Evolutionary conservation across 139 green algal genomes (phyloP).

Genomic region (Diplosphaera chodatii): DNA sequence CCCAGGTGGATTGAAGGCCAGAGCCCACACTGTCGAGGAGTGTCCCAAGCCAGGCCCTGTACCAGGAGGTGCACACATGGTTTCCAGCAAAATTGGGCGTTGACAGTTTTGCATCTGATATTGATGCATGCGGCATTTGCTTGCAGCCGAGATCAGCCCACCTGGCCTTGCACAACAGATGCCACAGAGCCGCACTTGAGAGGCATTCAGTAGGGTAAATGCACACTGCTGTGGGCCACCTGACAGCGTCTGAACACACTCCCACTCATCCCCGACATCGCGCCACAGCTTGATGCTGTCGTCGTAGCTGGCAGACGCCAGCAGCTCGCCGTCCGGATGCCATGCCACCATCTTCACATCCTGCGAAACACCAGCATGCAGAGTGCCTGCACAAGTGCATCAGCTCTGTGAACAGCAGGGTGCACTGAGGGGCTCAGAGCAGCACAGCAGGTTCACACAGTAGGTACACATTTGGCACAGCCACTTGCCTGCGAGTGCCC

Average conservation of each 20-base stretch:
- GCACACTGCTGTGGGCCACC: no score
- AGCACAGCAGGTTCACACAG: no score
- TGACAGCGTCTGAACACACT: constrained; percentile 71
- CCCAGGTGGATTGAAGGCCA: constrained; percentile 61
- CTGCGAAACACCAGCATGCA: constrained; percentile 24
- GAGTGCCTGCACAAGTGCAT: not conserved
- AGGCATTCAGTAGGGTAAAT: no score
- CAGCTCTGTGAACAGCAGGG: no score
- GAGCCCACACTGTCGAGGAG: constrained; percentile 78
- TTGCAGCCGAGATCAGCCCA: no score
- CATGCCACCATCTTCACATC: constrained; percentile 94
- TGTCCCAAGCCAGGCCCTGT: constrained; percentile 48
- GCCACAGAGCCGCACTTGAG: no score
- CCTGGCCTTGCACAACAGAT: no score
- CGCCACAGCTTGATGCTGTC: constrained; percentile 88
- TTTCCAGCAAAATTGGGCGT: no score
- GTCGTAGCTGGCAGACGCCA: constrained; percentile 87
- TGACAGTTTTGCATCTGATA: no score
- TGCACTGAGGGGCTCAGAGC: no score
- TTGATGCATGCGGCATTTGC: no score
- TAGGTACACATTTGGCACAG: not conserved
- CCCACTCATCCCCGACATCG: constrained; percentile 80
- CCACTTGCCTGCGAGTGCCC: constrained; percentile 62
- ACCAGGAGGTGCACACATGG: not conserved
- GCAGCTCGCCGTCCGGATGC: constrained; percentile 77